Evolutionary conservation across 805 yeast species (phyloP).

Genomic region (Metschnikowia bowlesiae): DNA sequence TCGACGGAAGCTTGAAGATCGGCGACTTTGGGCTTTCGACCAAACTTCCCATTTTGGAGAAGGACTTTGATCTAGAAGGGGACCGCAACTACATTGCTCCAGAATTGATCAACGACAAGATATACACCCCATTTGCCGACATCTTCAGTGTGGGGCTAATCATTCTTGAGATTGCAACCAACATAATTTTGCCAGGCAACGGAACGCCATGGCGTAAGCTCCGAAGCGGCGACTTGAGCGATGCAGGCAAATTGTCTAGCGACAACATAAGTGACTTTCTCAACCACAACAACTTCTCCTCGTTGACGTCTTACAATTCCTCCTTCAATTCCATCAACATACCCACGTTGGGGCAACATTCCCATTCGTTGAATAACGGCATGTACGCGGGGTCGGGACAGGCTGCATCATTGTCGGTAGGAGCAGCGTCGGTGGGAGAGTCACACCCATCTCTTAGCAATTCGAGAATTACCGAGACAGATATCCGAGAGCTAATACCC

Average conservation of each 20-base stretch:
- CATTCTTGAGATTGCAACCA: slow-evolving; percentile 93
- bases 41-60: slow-evolving; percentile 60
- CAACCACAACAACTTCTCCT: slow-evolving; percentile 33
- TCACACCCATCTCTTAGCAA: not conserved
- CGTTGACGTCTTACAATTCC: slow-evolving; percentile 31
- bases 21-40: slow-evolving; percentile 98
- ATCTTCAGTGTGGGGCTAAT: slow-evolving; percentile 91
- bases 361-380: slow-evolving; percentile 2
- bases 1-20: slow-evolving; percentile 89
- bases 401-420: not conserved
- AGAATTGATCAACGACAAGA: slow-evolving; percentile 77
- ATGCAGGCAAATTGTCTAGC: slow-evolving; percentile 78
- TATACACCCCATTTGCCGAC: slow-evolving; percentile 89
- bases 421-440: not conserved
- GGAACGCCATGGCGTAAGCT: slow-evolving; percentile 96
- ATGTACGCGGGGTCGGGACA: not conserved
- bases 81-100: slow-evolving; percentile 98
- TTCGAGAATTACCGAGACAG: slow-evolving; percentile 1
- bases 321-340: slow-evolving; percentile 16
- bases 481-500: slow-evolving; percentile 48
- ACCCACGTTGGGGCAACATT: slow-evolving; percentile 11
- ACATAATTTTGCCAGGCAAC: slow-evolving; percentile 89
- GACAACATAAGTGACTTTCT: slow-evolving; percentile 42
- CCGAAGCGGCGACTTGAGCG: slow-evolving; percentile 91
- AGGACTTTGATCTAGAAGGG: slow-evolving; percentile 86